Base-by-base conservation (phyloP, 2,329 filamentous ascomycete species). In the Lachnellula willkommii region DNA sequence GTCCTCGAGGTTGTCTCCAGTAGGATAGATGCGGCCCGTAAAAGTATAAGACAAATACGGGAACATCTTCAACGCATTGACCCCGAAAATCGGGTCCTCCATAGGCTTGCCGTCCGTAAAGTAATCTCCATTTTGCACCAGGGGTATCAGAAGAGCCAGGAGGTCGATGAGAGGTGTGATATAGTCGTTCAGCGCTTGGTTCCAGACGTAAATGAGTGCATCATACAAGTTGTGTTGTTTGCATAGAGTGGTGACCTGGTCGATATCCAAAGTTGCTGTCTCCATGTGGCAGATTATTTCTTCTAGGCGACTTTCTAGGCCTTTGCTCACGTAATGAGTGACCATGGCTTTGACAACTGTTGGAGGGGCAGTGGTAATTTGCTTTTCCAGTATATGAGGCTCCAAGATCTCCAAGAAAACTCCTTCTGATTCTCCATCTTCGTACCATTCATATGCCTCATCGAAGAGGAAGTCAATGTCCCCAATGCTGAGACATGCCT, bases 191-290 rank as follows among this genome's bases (percentile, higher is more conserved):
- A 99, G 76, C 2, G 90, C 91, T 70, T 90, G 87, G 58, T 95
- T 97, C 94, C 94, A 99, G 54, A 99, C 89, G 69, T 97, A 96
- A 45, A 95, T 91, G 55, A 96, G 81, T 2, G 94, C 95, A 72
- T 99, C 95, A 68, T 96, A 99, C 4, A 99, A 80, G 62, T 88
- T 84, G 70, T 97, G 86, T 68, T 93, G 87, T 70, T 94, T 95
- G 78, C 94, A 99, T 24, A 99, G 77, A 12, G 82, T 81, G 0
- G 93, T 96, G 56, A 95, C 84, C 71, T 97, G 90, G 69, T 99
- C 93, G 63, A 99, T 85, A 69, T 99, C 95, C 68, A 99, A 85
- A 0, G 91, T 96, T 14, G 83, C 78, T 1, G 93, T 95, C 65
- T 96, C 88, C 74, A 99, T 87, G 61, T 93, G 87, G 70, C 93